These are phyloP conservation scores for Paramecium octaurelia DNA, from an alignment of 73 alveolate genomes.

Conservation along the genomic window DNA sequence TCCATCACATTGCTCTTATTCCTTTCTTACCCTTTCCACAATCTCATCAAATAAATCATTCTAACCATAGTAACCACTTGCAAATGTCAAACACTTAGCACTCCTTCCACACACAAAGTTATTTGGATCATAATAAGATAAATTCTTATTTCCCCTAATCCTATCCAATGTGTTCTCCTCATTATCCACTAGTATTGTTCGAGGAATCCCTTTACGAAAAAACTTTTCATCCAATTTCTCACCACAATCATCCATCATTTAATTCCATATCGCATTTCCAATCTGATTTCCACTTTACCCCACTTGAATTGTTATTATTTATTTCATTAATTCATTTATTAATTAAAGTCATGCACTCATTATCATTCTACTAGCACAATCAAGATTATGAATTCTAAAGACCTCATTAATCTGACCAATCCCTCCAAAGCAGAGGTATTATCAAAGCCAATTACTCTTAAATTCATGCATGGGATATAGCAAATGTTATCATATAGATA, in stretches of 20 bases:
- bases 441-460: not conserved
- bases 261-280: not conserved
- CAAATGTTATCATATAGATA: not conserved
- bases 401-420: not conserved
- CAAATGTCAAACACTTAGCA: not conserved
- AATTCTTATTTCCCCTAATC: not conserved
- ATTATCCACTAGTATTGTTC: not conserved
- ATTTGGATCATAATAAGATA: not conserved
- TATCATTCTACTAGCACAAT: not conserved
- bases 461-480: not conserved
- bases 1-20: not conserved
- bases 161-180: not conserved
- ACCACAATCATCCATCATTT: not conserved
- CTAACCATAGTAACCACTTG: not conserved
- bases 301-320: not conserved
- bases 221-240: not conserved
- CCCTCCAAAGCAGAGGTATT: not conserved
- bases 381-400: not conserved
- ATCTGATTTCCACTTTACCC: not conserved
- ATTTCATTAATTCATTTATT: conserved; percentile 12
- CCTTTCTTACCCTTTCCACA: not conserved
- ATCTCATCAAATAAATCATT: not conserved
- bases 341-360: not conserved
- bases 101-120: not conserved
- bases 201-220: not conserved